These are phyloP conservation scores for Volvox reticuliferus DNA, from an alignment of 139 green algal genomes.

Conservation along the genomic window DNA sequence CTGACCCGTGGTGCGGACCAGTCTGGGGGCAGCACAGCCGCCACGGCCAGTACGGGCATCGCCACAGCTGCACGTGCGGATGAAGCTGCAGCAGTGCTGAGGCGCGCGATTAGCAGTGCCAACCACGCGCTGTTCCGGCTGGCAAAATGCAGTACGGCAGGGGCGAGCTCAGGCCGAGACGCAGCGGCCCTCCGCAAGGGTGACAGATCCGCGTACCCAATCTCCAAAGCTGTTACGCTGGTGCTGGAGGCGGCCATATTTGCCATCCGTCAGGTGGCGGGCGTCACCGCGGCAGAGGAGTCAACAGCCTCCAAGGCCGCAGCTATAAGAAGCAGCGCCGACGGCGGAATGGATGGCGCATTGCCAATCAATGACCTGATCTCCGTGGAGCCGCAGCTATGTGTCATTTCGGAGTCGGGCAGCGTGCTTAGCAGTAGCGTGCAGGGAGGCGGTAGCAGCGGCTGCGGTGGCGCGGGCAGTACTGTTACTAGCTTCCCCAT, in stretches of 20 bases:
- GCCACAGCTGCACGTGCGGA: background rate
- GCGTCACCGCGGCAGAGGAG: background rate
- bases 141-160: constrained; percentile 4
- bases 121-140: constrained; percentile 24
- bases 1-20: background rate
- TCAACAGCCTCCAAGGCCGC: background rate
- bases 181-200: background rate
- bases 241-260: constrained; percentile 15
- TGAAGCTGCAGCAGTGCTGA: constrained; percentile 4
- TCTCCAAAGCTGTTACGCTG: background rate
- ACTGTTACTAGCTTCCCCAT: background rate
- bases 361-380: background rate
- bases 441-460: background rate
- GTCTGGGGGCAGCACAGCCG: background rate
- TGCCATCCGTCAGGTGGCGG: background rate
- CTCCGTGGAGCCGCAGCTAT: background rate
- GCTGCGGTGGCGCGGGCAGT: background rate
- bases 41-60: background rate
- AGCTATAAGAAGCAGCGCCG: background rate
- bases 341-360: background rate
- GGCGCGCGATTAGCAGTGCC: background rate
- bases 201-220: background rate
- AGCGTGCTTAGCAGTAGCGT: constrained; percentile 1
- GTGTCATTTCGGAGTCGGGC: background rate
- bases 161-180: background rate